These are phyloP conservation scores for Collybia mongolica DNA, from an alignment of 768 basidiomycete genomes.

Conservation along the genomic window DNA sequence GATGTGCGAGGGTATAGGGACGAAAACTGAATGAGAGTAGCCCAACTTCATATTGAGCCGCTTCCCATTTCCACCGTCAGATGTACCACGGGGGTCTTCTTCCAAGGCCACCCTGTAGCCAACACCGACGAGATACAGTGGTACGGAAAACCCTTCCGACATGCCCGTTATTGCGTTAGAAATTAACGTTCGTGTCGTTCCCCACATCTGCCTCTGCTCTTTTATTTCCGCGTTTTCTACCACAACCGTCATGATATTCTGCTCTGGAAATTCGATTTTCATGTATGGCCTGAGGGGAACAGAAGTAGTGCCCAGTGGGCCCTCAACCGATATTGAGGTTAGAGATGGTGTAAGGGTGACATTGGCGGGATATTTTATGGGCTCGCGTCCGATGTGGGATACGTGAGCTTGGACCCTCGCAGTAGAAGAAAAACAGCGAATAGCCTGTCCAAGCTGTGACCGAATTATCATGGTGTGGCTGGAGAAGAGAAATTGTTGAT, in stretches of 20 bases:
- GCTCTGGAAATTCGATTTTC: constrained; percentile 38
- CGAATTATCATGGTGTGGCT: constrained; percentile 30
- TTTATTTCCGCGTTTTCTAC: constrained; percentile 71
- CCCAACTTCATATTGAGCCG: constrained; percentile 91
- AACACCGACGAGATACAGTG: constrained; percentile 90
- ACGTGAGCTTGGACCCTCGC: constrained; percentile 50
- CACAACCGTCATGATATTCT: constrained; percentile 38
- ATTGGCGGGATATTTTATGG: constrained; percentile 44
- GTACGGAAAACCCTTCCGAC: constrained; percentile 81
- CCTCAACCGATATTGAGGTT: constrained; percentile 39
- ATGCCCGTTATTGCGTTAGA: constrained; percentile 89
- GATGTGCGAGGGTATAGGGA: constrained; percentile 82
- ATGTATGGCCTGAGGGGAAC: constrained; percentile 48
- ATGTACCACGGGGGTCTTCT: constrained; percentile 64
- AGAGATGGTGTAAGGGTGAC: constrained; percentile 41
- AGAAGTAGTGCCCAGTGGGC: constrained; percentile 46
- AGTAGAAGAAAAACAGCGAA: constrained; percentile 50
- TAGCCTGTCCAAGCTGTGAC: constrained; percentile 28
- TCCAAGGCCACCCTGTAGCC: constrained; percentile 91
- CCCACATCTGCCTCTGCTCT: constrained; percentile 90
- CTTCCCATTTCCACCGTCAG: constrained; percentile 57
- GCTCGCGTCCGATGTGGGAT: constrained; percentile 64
- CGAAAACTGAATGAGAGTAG: constrained; percentile 82
- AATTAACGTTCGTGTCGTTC: constrained; percentile 89
- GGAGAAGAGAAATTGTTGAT: constrained; percentile 1